Conservation (phyloP, 2,329 filamentous ascomycete genomes). For the Fusarium sarcochroum region DNA sequence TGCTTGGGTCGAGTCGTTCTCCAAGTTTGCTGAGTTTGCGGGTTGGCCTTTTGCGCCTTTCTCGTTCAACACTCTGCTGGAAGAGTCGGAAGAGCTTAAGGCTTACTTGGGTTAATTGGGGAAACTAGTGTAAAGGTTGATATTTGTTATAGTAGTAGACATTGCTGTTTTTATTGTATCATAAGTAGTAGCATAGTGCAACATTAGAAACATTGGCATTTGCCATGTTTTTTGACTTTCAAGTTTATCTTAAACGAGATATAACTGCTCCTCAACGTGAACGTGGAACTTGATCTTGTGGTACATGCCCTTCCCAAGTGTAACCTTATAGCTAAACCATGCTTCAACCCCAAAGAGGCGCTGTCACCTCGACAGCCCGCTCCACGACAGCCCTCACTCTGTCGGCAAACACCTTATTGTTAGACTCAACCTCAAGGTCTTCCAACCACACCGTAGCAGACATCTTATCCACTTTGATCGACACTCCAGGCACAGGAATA, state of each 20-base stretch:
- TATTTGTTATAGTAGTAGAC: slow-evolving; percentile 50
- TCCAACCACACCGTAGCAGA: slow-evolving; percentile 93
- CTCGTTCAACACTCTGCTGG: slow-evolving; percentile 85
- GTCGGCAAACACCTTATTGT: slow-evolving; percentile 82
- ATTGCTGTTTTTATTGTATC: slow-evolving; percentile 52
- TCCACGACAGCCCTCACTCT: slow-evolving; percentile 92
- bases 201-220: slow-evolving; percentile 42
- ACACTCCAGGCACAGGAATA: slow-evolving; percentile 90
- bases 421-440: slow-evolving; percentile 89
- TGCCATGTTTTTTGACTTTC: slow-evolving; percentile 18
- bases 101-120: slow-evolving; percentile 64
- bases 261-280: background rate
- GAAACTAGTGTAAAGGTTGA: slow-evolving; percentile 17
- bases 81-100: slow-evolving; percentile 80
- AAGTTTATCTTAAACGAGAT: slow-evolving; percentile 1
- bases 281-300: background rate
- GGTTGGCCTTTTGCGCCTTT: slow-evolving; percentile 91
- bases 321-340: background rate
- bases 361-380: slow-evolving; percentile 87
- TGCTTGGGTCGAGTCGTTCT: slow-evolving; percentile 98
- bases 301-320: background rate
- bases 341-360: slow-evolving; percentile 74
- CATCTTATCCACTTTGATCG: slow-evolving; percentile 89
- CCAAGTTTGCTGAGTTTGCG: slow-evolving; percentile 94
- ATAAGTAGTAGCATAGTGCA: slow-evolving; percentile 48